Evolutionary conservation across 2,329 filamentous ascomycete species (phyloP).

Genomic region (Simplicillium aogashimaense): DNA sequence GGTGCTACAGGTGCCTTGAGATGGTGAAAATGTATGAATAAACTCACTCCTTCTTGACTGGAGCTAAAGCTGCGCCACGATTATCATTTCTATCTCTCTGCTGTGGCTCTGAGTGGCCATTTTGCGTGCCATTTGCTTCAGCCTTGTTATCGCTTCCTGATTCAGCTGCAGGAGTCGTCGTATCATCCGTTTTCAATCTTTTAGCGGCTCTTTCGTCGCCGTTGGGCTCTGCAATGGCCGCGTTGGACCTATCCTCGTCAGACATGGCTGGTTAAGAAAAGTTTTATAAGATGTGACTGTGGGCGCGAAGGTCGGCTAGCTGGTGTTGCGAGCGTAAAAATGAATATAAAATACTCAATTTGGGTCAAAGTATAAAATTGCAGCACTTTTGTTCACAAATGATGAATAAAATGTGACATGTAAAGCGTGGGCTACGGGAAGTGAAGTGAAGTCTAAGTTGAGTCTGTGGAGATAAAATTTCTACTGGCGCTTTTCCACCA

Average conservation of each 20-base stretch:
- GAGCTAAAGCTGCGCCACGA: conserved; percentile 47
- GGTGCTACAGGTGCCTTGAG: background rate
- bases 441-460: background rate
- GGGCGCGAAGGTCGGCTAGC: background rate
- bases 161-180: conserved; percentile 9
- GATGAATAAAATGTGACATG: too few relatives aligned
- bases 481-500: too few relatives aligned
- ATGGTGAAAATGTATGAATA: conserved; percentile 5
- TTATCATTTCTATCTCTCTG: conserved; percentile 10
- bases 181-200: conserved; percentile 42
- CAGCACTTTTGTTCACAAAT: too few relatives aligned
- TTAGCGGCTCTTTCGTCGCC: conserved; percentile 40
- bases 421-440: background rate
- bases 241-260: conserved; percentile 9
- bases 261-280: conserved; percentile 14
- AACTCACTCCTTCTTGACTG: conserved; percentile 63
- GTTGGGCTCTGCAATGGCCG: background rate
- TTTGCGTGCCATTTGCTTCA: background rate
- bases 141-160: conserved; percentile 9
- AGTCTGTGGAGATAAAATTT: too few relatives aligned
- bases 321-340: background rate
- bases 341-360: too few relatives aligned
- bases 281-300: background rate
- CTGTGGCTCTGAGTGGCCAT: conserved; percentile 10
- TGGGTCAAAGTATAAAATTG: too few relatives aligned